Evolutionary conservation across 78 protist genomes (phyloP).

Genomic region (slime mould (Dictyostelium discoideum)): DNA sequence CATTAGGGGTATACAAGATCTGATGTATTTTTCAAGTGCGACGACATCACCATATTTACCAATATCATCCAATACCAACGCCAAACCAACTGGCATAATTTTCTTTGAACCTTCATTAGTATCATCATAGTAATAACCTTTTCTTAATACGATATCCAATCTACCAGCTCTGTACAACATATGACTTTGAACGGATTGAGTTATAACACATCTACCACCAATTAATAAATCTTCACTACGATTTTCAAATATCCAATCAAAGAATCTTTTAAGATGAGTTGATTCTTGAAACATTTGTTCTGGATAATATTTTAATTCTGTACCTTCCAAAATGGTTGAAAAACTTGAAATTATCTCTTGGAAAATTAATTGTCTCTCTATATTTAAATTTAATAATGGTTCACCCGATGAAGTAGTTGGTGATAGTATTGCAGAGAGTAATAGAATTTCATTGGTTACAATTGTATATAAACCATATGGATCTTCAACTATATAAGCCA

Average conservation of each 20-base stretch:
- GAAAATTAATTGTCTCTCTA: not conserved
- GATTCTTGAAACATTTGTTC: not conserved
- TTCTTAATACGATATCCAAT: not conserved
- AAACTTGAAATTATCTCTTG: not conserved
- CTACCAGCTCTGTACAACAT: not conserved
- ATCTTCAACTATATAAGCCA: not conserved
- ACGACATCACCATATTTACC: not conserved
- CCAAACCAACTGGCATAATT: not conserved
- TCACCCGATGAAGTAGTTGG: not conserved
- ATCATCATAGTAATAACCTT: not conserved
- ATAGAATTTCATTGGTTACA: not conserved
- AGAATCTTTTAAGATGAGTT: not conserved
- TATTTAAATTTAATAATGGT: not conserved
- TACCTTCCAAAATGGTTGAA: not conserved
- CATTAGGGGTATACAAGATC: not conserved
- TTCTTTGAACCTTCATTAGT: not conserved
- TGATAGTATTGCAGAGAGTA: not conserved
- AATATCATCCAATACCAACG: not conserved
- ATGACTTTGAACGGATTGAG: not conserved
- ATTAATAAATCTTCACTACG: not conserved
- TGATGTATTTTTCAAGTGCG: not conserved
- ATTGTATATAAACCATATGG: not conserved
- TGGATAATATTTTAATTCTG: not conserved
- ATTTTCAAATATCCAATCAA: not conserved
- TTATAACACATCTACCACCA: not conserved